These are phyloP conservation scores for Kokia cookei DNA, from an alignment of 441 rosid species.

Conservation along the genomic window DNA sequence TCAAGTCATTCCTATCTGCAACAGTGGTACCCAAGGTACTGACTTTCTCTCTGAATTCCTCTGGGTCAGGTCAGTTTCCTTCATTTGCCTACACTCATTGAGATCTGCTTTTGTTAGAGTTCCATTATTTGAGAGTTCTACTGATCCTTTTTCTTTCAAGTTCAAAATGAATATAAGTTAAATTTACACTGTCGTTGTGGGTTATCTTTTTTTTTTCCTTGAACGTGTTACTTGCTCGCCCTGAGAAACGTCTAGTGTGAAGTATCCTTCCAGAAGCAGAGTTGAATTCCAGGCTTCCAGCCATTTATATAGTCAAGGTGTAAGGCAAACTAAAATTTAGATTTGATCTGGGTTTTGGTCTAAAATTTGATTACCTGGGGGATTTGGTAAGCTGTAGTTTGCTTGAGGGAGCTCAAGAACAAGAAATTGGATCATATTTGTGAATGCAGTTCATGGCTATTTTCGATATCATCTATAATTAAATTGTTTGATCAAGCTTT, in stretches of 20 bases:
- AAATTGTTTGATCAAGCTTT: constrained; percentile 3
- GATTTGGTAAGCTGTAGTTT: constrained; percentile 5
- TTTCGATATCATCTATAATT: constrained; percentile 6
- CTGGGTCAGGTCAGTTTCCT: constrained; percentile 42
- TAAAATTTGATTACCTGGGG: constrained; percentile 10
- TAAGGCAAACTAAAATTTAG: not conserved
- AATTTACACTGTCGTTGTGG: not conserved
- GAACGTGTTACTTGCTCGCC: no score
- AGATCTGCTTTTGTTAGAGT: not conserved
- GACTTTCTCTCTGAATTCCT: constrained; percentile 37
- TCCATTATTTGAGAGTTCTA: not conserved
- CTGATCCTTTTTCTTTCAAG: constrained; percentile 1
- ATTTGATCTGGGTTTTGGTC: constrained; percentile 6
- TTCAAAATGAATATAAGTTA: not conserved
- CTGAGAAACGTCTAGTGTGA: not conserved
- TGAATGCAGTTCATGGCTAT: constrained; percentile 1
- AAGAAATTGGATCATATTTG: not conserved
- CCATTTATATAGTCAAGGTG: not conserved
- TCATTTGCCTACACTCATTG: constrained; percentile 9
- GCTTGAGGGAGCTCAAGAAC: constrained; percentile 6
- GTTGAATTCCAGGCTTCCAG: not conserved
- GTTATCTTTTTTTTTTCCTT: not conserved
- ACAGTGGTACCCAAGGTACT: not conserved
- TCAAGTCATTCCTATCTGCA: constrained; percentile 9
- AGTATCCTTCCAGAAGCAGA: not conserved